Evolutionary conservation across 106 monocot species (phyloP).

Genomic region (Amphibolis antarctica): DNA sequence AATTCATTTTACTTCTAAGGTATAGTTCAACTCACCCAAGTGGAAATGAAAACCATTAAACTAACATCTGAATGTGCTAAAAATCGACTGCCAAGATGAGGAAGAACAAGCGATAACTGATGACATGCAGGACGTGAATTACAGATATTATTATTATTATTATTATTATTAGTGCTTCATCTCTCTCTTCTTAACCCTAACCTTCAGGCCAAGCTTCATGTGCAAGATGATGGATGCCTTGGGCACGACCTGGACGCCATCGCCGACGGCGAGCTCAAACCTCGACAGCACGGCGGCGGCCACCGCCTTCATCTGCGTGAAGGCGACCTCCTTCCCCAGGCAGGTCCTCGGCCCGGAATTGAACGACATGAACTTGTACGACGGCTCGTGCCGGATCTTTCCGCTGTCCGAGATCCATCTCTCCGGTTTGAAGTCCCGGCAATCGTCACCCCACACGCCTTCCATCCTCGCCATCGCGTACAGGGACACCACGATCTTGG

Average conservation of each 20-base stretch:
- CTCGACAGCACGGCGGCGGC: constrained; percentile 34
- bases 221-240: constrained; percentile 50
- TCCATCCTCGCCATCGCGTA: constrained; percentile 59
- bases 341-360: constrained; percentile 71
- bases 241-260: constrained; percentile 36
- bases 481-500: constrained; percentile 5
- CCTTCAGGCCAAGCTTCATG: constrained; percentile 55
- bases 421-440: constrained; percentile 56
- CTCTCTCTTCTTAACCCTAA: constrained; percentile 33
- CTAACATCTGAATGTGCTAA: too few relatives aligned
- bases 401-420: constrained; percentile 43
- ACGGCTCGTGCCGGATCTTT: constrained; percentile 40
- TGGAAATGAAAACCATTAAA: too few relatives aligned
- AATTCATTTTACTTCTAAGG: too few relatives aligned
- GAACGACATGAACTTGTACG: constrained; percentile 64
- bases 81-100: too few relatives aligned
- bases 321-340: constrained; percentile 49
- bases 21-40: too few relatives aligned
- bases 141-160: too few relatives aligned
- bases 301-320: constrained; percentile 37
- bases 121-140: too few relatives aligned
- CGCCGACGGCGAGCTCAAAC: constrained; percentile 27
- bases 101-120: too few relatives aligned
- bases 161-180: too few relatives aligned
- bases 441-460: constrained; percentile 65